A percentile compares a stretch with the other conserved stretches of the same genome.
Conservation (phyloP, 768 basidiomycete genomes). For the Russula ochroleuca region DNA sequence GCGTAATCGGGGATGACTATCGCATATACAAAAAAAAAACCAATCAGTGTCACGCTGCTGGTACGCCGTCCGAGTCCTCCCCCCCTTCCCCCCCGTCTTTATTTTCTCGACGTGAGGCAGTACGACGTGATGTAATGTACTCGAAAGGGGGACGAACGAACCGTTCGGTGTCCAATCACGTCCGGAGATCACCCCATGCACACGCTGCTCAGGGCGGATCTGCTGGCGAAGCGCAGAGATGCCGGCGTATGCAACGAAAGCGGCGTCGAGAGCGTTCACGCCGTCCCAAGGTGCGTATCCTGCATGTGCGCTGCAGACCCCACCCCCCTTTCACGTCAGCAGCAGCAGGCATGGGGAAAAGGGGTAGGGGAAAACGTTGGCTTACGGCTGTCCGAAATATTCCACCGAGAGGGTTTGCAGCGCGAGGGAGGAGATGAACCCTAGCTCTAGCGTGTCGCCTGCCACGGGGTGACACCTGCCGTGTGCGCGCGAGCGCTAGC, state of each 20-base stretch:
- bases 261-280: conserved; percentile 82
- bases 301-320: conserved; percentile 61
- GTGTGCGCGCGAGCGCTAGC: too few species aligned
- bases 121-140: background rate
- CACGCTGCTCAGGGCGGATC: conserved; percentile 72
- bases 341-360: too few species aligned
- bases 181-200: conserved; percentile 74
- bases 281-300: conserved; percentile 85
- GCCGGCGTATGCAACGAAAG: conserved; percentile 75
- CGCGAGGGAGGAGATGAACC: conserved; percentile 54
- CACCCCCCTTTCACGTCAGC: background rate
- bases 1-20: conserved; percentile 83
- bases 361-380: background rate
- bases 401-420: conserved; percentile 64
- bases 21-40: background rate
- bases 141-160: conserved; percentile 32
- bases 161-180: conserved; percentile 67
- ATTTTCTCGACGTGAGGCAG: background rate
- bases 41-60: too few species aligned
- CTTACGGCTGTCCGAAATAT: conserved; percentile 70
- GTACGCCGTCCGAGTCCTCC: too few species aligned
- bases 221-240: conserved; percentile 83
- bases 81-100: background rate
- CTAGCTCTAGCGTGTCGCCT: conserved; percentile 49
- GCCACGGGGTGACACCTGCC: conserved; percentile 68